These are phyloP conservation scores for Gyromitra esculenta DNA, from an alignment of 2,329 filamentous ascomycete genomes.

Conservation along the genomic window DNA sequence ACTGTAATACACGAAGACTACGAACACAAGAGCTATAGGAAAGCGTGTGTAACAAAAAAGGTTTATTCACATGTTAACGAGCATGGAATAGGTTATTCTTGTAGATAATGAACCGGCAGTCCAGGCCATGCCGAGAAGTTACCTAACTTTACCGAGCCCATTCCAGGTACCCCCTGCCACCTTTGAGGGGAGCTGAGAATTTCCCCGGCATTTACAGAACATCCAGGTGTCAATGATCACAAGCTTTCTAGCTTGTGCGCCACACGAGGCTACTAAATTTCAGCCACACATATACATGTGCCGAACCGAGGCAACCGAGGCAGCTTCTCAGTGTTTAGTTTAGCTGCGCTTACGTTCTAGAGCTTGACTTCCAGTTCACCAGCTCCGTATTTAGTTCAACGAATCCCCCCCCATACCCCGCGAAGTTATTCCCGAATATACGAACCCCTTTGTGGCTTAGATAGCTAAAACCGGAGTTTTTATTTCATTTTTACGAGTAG, in stretches of 20 bases:
- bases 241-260: not conserved
- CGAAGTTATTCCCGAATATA: conserved; percentile 4
- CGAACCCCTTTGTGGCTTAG: not conserved
- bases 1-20: not conserved
- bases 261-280: not conserved
- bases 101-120: too few relatives aligned
- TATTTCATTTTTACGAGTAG: not conserved
- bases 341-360: not conserved
- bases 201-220: not conserved
- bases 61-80: too few relatives aligned
- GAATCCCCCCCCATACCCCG: not conserved
- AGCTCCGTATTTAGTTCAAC: conserved; percentile 3
- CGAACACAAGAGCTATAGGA: too few relatives aligned
- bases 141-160: not conserved
- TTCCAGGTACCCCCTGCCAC: not conserved
- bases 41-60: too few relatives aligned
- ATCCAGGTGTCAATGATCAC: conserved; percentile 23
- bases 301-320: conserved; percentile 8
- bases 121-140: not conserved
- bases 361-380: not conserved
- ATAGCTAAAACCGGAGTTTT: not conserved
- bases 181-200: not conserved
- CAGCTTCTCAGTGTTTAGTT: not conserved
- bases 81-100: not conserved
- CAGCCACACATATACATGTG: not conserved